Conservation (phyloP, 2,329 filamentous ascomycete species). For the Xylaria sp. region DNA sequence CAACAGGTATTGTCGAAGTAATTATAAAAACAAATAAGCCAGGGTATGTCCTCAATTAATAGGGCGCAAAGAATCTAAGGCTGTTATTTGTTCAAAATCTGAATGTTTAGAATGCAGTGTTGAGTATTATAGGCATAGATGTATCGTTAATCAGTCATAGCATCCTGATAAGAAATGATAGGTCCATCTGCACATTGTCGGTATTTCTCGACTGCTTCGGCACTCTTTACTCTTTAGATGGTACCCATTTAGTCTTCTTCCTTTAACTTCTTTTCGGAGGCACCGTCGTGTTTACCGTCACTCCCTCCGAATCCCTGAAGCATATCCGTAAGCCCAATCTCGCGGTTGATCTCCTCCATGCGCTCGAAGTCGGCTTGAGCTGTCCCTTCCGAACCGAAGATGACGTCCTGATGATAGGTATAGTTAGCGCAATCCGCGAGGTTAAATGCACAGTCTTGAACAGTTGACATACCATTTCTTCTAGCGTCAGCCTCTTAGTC, state of each 20-base stretch:
- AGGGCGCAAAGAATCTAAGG: no score
- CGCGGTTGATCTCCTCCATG: constrained; percentile 77
- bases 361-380: constrained; percentile 74
- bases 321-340: constrained; percentile 70
- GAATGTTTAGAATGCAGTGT: not conserved
- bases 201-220: not conserved
- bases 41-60: no score
- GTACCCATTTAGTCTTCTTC: constrained; percentile 16
- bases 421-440: constrained; percentile 4
- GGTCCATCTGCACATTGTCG: not conserved
- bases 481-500: constrained; percentile 71
- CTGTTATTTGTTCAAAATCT: not conserved
- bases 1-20: no score
- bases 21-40: no score
- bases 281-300: constrained; percentile 41
- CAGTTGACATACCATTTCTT: constrained; percentile 65
- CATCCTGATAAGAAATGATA: not conserved
- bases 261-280: constrained; percentile 41
- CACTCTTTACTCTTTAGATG: not conserved
- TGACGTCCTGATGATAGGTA: constrained; percentile 61
- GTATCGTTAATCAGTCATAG: not conserved
- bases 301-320: constrained; percentile 46
- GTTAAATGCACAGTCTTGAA: not conserved
- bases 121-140: not conserved
- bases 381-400: constrained; percentile 74